Conservation (phyloP, 106 monocot species). For the Hemerocallis citrina region DNA sequence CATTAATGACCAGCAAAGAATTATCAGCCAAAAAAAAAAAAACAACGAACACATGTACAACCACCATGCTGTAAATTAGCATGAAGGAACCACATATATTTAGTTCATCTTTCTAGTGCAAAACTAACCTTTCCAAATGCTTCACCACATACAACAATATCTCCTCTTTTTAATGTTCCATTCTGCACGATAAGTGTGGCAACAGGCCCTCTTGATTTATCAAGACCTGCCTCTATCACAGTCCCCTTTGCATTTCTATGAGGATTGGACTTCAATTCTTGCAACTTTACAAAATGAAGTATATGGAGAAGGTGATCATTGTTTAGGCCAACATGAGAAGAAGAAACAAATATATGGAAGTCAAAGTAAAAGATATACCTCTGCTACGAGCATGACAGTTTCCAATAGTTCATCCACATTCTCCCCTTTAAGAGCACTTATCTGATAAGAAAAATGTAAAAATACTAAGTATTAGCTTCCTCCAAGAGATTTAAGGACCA, state of each 20-base stretch:
- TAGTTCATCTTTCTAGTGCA: not conserved
- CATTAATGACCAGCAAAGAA: too few relatives aligned
- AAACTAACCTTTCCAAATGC: slow-evolving; percentile 89
- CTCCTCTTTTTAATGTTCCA: slow-evolving; percentile 82
- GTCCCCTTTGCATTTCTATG: slow-evolving; percentile 89
- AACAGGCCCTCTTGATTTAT: slow-evolving; percentile 80
- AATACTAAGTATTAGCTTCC: slow-evolving; percentile 14
- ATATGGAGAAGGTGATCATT: too few relatives aligned
- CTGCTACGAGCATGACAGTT: slow-evolving; percentile 93
- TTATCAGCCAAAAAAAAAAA: too few relatives aligned
- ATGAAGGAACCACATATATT: not conserved
- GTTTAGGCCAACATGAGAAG: not conserved
- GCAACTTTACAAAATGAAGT: slow-evolving; percentile 48
- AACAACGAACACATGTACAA: too few relatives aligned
- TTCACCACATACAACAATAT: slow-evolving; percentile 86
- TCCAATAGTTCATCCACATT: slow-evolving; percentile 92
- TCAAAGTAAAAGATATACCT: slow-evolving; percentile 33
- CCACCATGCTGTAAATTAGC: too few relatives aligned
- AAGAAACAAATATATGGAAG: not conserved
- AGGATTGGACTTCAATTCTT: slow-evolving; percentile 98
- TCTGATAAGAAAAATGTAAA: slow-evolving; percentile 45
- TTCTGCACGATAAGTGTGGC: slow-evolving; percentile 91
- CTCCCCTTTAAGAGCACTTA: slow-evolving; percentile 90
- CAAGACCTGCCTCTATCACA: slow-evolving; percentile 88
- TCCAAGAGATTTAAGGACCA: slow-evolving; percentile 5